Base-by-base conservation (phyloP, 1,284 basidiomycete genomes). In the Pisolithus thermaeus region DNA sequence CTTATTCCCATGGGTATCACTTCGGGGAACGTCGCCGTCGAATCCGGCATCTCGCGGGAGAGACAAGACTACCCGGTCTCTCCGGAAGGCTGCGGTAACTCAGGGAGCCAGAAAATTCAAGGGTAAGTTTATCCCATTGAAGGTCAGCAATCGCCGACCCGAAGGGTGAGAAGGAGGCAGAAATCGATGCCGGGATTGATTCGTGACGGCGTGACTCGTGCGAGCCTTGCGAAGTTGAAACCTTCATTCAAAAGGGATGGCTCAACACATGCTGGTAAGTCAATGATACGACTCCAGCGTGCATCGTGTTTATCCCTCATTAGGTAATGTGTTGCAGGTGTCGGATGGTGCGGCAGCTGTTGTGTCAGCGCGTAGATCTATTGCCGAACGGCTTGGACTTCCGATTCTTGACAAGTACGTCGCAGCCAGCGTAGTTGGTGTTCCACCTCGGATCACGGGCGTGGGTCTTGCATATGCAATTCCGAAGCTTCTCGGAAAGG, bases 301-400 rank as follows among this genome's bases (percentile, higher is more conserved):
- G 32, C n/a, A n/a, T 39, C 14, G 23, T 43, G 42, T 42, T 51
- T 27, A 54, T 42, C 25, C 14, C 39, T 18, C 12, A 52, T n/a
- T 52, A 79, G 81, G 85, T 36, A 97, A 95, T 70, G 92, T 94
- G 2, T 94, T 90, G 23, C 95, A 97, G 69, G 84, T 99, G 45
- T 94, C 92, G n/a, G 97, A 99, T 64, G 96, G 96, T 56, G 96
- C 96, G 22, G 93, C 95, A 46, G 95, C 95, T 0, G 94, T 98
- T 46, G 73, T 99, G 51, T 84, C 98, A 52, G 80, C 92, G 35
- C 82, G 92, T 55, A 84, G 96, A 52, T 90, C 87, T 27, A 81
- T 87, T 36, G 96, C 96, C 18, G 87, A 90, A 72, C 88, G 87
- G 64, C 85, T 96, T 56, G 89, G 91, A 41, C 79, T 99, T 37